Base-by-base conservation (phyloP, 1,284 basidiomycete genomes). In the Thecaphora thlaspeos region DNA sequence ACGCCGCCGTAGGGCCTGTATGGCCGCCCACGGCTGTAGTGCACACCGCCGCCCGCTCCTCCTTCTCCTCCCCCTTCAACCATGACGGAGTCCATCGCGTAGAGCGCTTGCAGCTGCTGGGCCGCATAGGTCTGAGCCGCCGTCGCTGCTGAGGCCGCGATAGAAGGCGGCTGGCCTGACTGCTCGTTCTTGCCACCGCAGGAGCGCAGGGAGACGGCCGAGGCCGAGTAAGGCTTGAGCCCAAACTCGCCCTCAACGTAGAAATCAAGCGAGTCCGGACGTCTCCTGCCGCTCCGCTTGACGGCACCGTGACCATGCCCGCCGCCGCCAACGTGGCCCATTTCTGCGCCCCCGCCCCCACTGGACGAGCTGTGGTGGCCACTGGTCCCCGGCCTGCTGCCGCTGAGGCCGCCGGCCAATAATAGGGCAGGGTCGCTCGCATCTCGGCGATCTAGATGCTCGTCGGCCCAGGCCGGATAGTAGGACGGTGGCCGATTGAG, bases 401-500 rank as follows among this genome's bases (percentile, higher is more conserved):
- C 26, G 5, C 26, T 11, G 7, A 11, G 26, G 26, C 11, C 5
- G 5, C 26, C 26, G 7, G 26, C n/a, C n/a, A n/a, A n/a, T n/a
- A 11, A 28, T 28, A 28, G 37, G 37, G 19, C 37, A 38, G 19
- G 43, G n/a, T 46, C 43, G 26, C 26, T 28, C 7, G 26, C 26
- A 28, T 37, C 36, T 15, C 17, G 4, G 18, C 36, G 36, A 21
- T 47, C 49, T 18, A 44, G 49, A 46, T 59, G 61, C 46, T 65
- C 64, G 19, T 69, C 59, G 12, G 62, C 57, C 61, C 66, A 70
- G 14, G 55, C 61, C 12, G 59, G 54, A 48, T 51, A 67, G 51
- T 72, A 72, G 21, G 55, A 59, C 18, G 70, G 70, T 5, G 70
- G 70, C 10, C 51, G 32, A 40, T 68, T 65, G 48, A 57, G 36